phyloP scores from a whole-genome alignment of 306 rosid species.

The Amphicarpaea edgeworthii region DNA sequence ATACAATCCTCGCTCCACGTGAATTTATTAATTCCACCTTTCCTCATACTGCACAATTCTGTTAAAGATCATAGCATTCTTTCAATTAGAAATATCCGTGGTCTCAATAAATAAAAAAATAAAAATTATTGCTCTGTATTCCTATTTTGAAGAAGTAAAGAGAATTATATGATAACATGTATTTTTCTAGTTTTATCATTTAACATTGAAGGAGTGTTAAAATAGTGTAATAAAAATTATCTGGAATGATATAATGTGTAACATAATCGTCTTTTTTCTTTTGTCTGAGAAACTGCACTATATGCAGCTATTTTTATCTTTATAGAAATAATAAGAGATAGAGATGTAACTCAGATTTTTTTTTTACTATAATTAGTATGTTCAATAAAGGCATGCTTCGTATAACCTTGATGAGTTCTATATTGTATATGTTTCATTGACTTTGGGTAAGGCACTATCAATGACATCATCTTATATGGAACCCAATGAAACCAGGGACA shows the following conservation, averaged over 20 bases:
- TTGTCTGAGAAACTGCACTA: not conserved
- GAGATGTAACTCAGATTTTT: not conserved
- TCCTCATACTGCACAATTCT: conserved; percentile 6
- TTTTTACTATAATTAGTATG: not conserved
- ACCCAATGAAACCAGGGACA: conserved; percentile 17
- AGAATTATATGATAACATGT: not conserved
- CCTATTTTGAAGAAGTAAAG: not conserved
- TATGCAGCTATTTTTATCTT: conserved; percentile 1
- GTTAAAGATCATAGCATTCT: not conserved
- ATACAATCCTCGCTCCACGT: conserved; percentile 20
- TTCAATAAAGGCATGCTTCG: not conserved
- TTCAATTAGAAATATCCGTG: too few species aligned
- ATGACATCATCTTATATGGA: not conserved
- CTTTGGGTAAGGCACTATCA: not conserved
- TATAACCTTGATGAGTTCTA: not conserved
- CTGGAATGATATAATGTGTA: not conserved
- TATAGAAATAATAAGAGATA: not conserved
- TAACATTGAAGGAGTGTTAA: not conserved
- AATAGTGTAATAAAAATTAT: not conserved
- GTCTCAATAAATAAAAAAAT: too few species aligned
- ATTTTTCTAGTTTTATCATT: not conserved
- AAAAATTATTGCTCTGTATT: too few species aligned
- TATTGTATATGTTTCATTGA: not conserved
- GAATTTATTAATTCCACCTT: conserved; percentile 29
- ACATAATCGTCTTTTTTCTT: not conserved